Conservation (phyloP, 2,329 filamentous ascomycete species). For the Ophiostoma pallidulum region DNA sequence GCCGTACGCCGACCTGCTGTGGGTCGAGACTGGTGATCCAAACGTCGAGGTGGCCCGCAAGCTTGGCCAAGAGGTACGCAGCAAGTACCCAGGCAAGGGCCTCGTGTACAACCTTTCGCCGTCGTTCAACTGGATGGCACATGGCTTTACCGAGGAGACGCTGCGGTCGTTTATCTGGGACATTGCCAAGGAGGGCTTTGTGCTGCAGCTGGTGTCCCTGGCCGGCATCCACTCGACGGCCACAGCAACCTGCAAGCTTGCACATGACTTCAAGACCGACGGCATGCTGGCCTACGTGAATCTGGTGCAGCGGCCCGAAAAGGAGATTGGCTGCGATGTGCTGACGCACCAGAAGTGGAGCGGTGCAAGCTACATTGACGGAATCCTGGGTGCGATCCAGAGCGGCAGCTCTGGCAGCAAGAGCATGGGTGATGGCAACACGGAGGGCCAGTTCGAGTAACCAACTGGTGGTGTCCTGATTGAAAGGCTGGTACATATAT, state of each 20-base stretch:
- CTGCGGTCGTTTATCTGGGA: conserved; percentile 95
- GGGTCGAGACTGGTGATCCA: conserved; percentile 93
- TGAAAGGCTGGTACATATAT: too few species aligned
- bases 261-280: conserved; percentile 72
- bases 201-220: conserved; percentile 57
- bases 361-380: conserved; percentile 65
- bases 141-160: conserved; percentile 76
- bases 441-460: conserved; percentile 56
- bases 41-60: conserved; percentile 65
- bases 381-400: conserved; percentile 81
- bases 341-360: conserved; percentile 88
- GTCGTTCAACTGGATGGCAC: conserved; percentile 97
- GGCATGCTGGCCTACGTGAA: conserved; percentile 99
- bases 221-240: conserved; percentile 59
- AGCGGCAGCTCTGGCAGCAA: conserved; percentile 81
- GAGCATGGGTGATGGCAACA: conserved; percentile 94
- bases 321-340: conserved; percentile 86
- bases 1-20: conserved; percentile 87
- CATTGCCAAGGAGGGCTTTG: conserved; percentile 77
- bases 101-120: conserved; percentile 95
- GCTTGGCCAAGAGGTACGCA: conserved; percentile 69
- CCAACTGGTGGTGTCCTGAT: not conserved
- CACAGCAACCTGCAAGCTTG: conserved; percentile 61
- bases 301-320: conserved; percentile 78
- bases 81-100: conserved; percentile 64